phyloP scores from a whole-genome alignment of 1,284 basidiomycete species.

The Ganoderma lucidum region DNA sequence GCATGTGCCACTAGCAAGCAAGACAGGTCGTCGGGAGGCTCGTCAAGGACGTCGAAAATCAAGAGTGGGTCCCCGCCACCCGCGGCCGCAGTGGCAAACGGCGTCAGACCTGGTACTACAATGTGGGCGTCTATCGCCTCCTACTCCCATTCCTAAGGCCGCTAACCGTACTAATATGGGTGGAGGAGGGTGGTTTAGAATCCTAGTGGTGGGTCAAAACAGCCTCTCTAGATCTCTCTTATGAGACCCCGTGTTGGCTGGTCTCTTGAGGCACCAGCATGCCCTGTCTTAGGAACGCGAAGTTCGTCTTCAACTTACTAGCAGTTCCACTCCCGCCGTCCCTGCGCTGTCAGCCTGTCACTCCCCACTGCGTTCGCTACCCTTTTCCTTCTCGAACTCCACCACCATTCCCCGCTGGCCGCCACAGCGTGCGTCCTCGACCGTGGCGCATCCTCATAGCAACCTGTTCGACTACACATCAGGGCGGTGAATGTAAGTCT shows the following conservation, averaged over 20 bases:
- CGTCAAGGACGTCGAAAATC: conserved; percentile 1
- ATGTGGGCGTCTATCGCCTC: too few relatives aligned
- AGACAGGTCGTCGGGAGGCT: neutral
- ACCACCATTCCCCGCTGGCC: conserved; percentile 26
- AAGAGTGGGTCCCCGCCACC: neutral
- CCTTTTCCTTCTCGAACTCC: neutral
- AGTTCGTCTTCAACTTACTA: neutral
- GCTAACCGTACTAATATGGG: too few relatives aligned
- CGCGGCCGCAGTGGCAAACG: too few relatives aligned
- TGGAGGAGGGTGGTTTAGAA: too few relatives aligned
- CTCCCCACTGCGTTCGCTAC: neutral
- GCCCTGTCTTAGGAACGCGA: neutral
- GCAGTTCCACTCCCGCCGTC: neutral
- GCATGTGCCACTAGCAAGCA: conserved; percentile 9
- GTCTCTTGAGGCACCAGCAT: neutral
- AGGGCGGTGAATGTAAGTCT: conserved; percentile 53
- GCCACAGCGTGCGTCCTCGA: conserved; percentile 47
- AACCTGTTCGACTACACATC: conserved; percentile 53
- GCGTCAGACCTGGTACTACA: too few relatives aligned
- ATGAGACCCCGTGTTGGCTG: too few relatives aligned
- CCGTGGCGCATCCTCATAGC: conserved; percentile 37
- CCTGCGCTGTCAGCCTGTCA: neutral
- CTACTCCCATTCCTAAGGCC: too few relatives aligned
- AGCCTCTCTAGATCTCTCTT: too few relatives aligned
- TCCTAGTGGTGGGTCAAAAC: too few relatives aligned